Percentiles rank a stretch among this genome's conserved stretches.
These are phyloP conservation scores for Emmonsia crescens DNA, from an alignment of 2,329 filamentous ascomycete genomes.

Conservation along the genomic window DNA sequence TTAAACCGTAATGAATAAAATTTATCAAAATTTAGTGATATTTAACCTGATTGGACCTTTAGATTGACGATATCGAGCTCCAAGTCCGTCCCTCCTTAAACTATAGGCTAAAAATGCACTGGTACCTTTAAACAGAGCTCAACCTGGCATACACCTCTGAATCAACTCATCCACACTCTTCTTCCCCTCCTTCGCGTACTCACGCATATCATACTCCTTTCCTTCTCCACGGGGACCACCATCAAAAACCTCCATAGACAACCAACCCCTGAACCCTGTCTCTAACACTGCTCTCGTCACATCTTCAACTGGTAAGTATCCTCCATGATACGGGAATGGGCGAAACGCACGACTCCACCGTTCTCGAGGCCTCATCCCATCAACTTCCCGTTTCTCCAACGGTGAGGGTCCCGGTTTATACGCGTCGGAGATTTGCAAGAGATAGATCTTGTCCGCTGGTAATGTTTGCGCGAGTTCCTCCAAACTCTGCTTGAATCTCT, in stretches of 20 bases:
- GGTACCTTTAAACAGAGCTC: not conserved
- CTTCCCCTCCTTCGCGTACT: constrained; percentile 44
- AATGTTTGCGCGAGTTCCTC: constrained; percentile 46
- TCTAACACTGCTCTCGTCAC: constrained; percentile 54
- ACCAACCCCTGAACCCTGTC: constrained; percentile 57
- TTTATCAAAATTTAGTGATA: no score
- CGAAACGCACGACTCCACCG: constrained; percentile 63
- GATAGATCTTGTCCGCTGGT: constrained; percentile 59
- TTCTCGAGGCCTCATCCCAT: constrained; percentile 49
- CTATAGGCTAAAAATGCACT: not conserved
- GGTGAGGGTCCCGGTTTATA: constrained; percentile 49
- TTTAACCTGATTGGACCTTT: not conserved
- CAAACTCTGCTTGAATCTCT: constrained; percentile 45
- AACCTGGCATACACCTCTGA: not conserved
- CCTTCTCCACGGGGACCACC: constrained; percentile 44
- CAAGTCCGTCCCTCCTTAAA: not conserved
- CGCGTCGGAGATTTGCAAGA: constrained; percentile 65
- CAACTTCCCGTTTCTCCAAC: constrained; percentile 41
- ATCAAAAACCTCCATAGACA: constrained; percentile 63
- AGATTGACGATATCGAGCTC: not conserved
- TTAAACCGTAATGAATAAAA: no score
- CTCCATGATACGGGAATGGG: constrained; percentile 58
- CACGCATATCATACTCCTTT: constrained; percentile 38
- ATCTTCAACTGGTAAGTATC: constrained; percentile 57
- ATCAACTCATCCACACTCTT: constrained; percentile 36